Base-by-base conservation (phyloP, 305 asterid genomes). In the Rubia peregrina region DNA sequence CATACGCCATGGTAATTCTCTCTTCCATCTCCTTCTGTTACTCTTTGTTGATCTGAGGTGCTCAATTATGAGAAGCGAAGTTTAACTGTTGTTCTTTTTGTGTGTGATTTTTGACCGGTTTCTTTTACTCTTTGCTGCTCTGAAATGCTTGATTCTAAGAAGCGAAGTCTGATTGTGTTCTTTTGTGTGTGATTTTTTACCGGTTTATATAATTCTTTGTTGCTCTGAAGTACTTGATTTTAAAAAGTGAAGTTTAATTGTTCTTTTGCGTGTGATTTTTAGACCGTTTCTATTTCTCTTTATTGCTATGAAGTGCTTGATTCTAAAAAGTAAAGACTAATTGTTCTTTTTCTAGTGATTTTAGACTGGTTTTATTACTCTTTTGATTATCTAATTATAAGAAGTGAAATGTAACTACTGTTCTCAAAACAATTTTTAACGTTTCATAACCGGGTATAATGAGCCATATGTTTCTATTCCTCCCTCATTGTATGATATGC, bases 31-130 rank as follows among this genome's bases (percentile, higher is more conserved):
- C 16, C 22, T 11, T 36, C 64, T 10, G 3, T 22, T 22, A 22
- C 41, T 24, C 8, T 10, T 11, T 57, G 33, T 33, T 33, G 3
- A 2, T 33, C 38, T 33, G 4, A 33, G 3, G 5, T 1, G 38
- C 38, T 3, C 5, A 4, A 33, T 33, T 33, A 2, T 33, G 3
- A 33, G 38, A 33, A 33, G 7, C 8, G 5, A 6, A 5, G 9
- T 46, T 67, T 9, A 9, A 0, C 5, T 46, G 14, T 26, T 62
- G 5, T 48, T 36, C 13, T 26, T 26, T 22, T 26, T 36, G 17
- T 16, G 16, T 65, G 40, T 43, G 69, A 64, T 38, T 7, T 67
- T 67, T 72, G 30, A 75, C 78, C 12, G 78, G 74, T 9, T 14
- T n/a, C 55, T 11, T 3, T 11, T 9, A 11, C 55, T 12, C 55